These are phyloP conservation scores for Peltaster fructicola DNA, from an alignment of 2,329 filamentous ascomycete genomes.

Conservation along the genomic window DNA sequence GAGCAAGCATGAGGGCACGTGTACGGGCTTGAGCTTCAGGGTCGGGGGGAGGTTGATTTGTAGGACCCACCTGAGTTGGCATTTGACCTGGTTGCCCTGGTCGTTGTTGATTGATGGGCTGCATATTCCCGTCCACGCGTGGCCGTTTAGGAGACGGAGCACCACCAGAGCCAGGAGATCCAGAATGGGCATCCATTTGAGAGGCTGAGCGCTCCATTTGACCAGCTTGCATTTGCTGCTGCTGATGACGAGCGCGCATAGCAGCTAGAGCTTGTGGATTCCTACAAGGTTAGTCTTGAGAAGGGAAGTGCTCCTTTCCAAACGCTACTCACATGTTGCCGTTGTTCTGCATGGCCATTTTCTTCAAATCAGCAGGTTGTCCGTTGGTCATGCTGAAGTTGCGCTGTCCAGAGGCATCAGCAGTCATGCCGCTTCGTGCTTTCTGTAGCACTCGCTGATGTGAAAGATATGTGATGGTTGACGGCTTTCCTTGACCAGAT, in stretches of 20 bases:
- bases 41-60: slow-evolving; percentile 9
- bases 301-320: too few species aligned
- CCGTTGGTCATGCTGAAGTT: slow-evolving; percentile 41
- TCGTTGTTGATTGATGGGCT: slow-evolving; percentile 41
- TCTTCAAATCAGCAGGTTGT: slow-evolving; percentile 29
- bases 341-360: slow-evolving; percentile 9
- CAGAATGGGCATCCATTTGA: slow-evolving; percentile 68
- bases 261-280: slow-evolving; percentile 11
- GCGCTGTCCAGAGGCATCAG: slow-evolving; percentile 31
- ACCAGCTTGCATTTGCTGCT: slow-evolving; percentile 40
- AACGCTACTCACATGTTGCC: slow-evolving; percentile 12
- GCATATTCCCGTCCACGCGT: slow-evolving; percentile 62
- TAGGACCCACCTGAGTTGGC: slow-evolving; percentile 18
- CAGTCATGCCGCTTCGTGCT: slow-evolving; percentile 46
- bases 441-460: slow-evolving; percentile 63
- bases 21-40: slow-evolving; percentile 9
- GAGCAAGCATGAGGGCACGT: slow-evolving; percentile 32
- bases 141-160: slow-evolving; percentile 84
- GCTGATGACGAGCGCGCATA: slow-evolving; percentile 38
- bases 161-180: slow-evolving; percentile 67
- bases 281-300: slow-evolving; percentile 9
- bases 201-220: slow-evolving; percentile 81
- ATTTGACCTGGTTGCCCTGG: slow-evolving; percentile 15
- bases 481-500: slow-evolving; percentile 36
- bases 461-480: slow-evolving; percentile 12